Evolutionary conservation across 257 asterid species (phyloP).

Genomic region (Apocynum venetum): DNA sequence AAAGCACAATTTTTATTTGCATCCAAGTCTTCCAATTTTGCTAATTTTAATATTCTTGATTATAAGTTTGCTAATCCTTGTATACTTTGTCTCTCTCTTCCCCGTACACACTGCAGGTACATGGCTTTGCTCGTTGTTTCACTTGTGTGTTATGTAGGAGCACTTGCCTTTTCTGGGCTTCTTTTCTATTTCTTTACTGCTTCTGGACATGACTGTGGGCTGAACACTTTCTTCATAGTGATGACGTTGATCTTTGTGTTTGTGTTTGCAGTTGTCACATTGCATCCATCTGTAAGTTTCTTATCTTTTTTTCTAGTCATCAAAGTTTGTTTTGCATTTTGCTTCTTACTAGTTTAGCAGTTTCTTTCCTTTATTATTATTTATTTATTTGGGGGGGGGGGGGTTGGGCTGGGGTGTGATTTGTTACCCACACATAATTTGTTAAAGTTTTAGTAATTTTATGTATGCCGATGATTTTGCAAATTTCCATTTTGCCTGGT

Average conservation of each 20-base stretch:
- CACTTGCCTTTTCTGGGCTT: constrained; percentile 69
- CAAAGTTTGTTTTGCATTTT: neutral
- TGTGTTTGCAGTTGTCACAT: constrained; percentile 65
- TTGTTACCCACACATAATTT: too few relatives aligned
- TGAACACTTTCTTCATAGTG: constrained; percentile 79
- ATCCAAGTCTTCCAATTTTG: constrained; percentile 5
- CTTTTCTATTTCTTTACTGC: constrained; percentile 85
- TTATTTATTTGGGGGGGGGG: too few relatives aligned
- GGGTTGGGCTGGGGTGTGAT: too few relatives aligned
- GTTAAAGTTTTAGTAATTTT: too few relatives aligned
- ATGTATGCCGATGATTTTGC: neutral
- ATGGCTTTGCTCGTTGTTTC: constrained; percentile 80
- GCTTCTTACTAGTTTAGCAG: neutral
- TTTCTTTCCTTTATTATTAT: too few relatives aligned
- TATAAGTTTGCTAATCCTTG: neutral
- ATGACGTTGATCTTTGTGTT: constrained; percentile 63
- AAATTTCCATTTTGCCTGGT: neutral
- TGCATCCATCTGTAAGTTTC: constrained; percentile 81
- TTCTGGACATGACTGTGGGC: constrained; percentile 91
- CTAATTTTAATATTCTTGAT: neutral
- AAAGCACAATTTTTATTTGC: neutral
- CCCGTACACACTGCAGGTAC: constrained; percentile 48
- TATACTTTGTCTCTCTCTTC: constrained; percentile 5
- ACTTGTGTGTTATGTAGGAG: constrained; percentile 75
- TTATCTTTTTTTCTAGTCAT: constrained; percentile 10